A percentile compares a stretch with the other conserved stretches of the same genome.
Conservation (phyloP, 2,329 filamentous ascomycete species). For the Aspergillus sojae region DNA sequence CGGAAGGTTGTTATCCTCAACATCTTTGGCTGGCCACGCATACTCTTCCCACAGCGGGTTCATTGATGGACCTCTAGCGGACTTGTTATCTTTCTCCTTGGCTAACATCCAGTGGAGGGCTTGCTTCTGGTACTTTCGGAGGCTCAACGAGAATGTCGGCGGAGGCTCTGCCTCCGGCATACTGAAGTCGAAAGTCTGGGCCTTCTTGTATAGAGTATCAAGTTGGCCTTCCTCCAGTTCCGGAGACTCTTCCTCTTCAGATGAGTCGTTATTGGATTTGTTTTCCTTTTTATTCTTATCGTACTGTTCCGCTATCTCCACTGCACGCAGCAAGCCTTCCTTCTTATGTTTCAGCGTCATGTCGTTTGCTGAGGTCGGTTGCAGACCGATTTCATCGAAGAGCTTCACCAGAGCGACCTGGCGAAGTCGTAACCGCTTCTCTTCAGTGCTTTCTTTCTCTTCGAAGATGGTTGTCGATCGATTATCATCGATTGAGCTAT, state of each 20-base stretch:
- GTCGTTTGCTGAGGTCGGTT: slow-evolving; percentile 74
- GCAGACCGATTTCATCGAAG: slow-evolving; percentile 83
- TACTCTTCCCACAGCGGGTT: slow-evolving; percentile 98
- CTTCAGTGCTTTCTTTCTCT: slow-evolving; percentile 80
- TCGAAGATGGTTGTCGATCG: slow-evolving; percentile 75
- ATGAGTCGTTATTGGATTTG: slow-evolving; percentile 48
- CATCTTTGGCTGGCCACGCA: slow-evolving; percentile 81
- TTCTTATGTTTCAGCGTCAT: slow-evolving; percentile 76
- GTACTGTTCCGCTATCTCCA: slow-evolving; percentile 78
- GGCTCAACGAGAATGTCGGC: slow-evolving; percentile 75
- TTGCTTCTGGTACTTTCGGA: slow-evolving; percentile 94
- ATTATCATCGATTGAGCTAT: slow-evolving; percentile 61
- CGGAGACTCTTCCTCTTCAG: slow-evolving; percentile 78
- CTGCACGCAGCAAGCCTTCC: slow-evolving; percentile 82
- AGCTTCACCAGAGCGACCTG: slow-evolving; percentile 87
- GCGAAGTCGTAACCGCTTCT: slow-evolving; percentile 77
- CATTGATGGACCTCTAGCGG: slow-evolving; percentile 77
- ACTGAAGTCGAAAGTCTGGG: slow-evolving; percentile 93
- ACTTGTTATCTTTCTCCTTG: slow-evolving; percentile 81
- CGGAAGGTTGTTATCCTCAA: slow-evolving; percentile 76
- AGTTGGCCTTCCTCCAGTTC: slow-evolving; percentile 95
- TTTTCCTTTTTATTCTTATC: slow-evolving; percentile 61
- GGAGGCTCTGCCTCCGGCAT: slow-evolving; percentile 86
- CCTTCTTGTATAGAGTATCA: slow-evolving; percentile 90
- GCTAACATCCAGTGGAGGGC: slow-evolving; percentile 94